Evolutionary conservation across 2,329 filamentous ascomycete species (phyloP), one percentile per base, ranked within the genome.

Genomic region (Rachicladosporium sp.): DNA sequence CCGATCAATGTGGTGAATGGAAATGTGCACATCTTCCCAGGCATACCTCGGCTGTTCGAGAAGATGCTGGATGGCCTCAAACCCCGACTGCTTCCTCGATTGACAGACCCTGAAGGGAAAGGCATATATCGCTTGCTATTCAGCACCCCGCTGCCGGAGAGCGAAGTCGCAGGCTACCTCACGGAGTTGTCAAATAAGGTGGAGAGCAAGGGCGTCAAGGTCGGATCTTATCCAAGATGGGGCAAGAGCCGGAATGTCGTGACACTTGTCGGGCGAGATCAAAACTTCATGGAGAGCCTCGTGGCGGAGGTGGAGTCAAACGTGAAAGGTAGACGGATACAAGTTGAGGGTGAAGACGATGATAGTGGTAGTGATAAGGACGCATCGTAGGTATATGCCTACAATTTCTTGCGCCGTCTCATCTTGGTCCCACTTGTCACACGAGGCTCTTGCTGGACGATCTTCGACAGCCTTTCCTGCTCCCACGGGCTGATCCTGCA

Each of bases 161-260:
- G 87, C 60, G 74, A 73, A 11, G 78, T 95, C 27, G 89, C 91
- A 9, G 74, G 70, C 11, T 95, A 84, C 57, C 67, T 98, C 53
- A 89, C 86, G 1, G 73, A 84, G 48, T 66, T 96, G 46, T 84
- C 88, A 4, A 72, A 67, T 21, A 76, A 76, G 59, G 82, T 88
- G 13, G 80, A 78, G 57, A 66, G 76, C 1, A 77, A 74, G 53
- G 87, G 86, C 3, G 73, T 96, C 53, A 96, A 96, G 66, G 86
- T 96, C 10, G 91, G 91, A 35, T 93, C 85, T 61, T 96, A 98
- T 62, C 91, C 91, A 29, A 71, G 86, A 40, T 95, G 88, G 87
- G 85, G 82, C 4, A 89, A 85, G 69, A 76, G 77, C 53, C 71
- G 71, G 46, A 96, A 96, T 61, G 91, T 87, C 0, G 86, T 96